Evolutionary conservation across 2,329 filamentous ascomycete genomes (phyloP), one percentile per base, ranked within the genome.

Genomic region (Claviceps sorghi): DNA sequence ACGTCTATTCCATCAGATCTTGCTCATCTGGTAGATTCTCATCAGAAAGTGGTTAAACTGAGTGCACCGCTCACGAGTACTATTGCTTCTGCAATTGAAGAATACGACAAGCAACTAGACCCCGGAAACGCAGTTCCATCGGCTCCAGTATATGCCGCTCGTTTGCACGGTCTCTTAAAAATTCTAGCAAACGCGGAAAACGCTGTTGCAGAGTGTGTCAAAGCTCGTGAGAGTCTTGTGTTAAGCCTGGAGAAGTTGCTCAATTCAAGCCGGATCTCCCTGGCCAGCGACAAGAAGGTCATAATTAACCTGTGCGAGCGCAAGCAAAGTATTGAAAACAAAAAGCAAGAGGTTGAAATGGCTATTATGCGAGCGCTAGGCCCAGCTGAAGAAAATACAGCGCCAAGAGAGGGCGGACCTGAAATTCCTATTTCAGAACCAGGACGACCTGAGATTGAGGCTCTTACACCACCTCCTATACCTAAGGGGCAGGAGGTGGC

Each of bases 131-230:
- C 79, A 1, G 72, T 84, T 1, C 88, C 91, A 0, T 85, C 88
- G 0, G 84, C 90, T 0, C 90, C 93, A 1, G 90, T 98, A 21
- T 88, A 95, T 63, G 93, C 93, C 2, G 91, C 91, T 15, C 84
- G 88, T 30, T 78, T 98, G 9, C 90, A 87, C 58, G 86, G 88
- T 2, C 75, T 98, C n/a, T 77, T 97, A 51, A 96, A 93, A 71
- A 86, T 83, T 7, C 77, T 98, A 19, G 88, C 88, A 21, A 87
- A 80, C 57, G 93, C 93, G 3, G 90, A 98, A 67, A 87, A 82
- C 52, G 89, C 91, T 0, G 86, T 97, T 1, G 83, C 86, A 2
- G 88, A 95, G 61, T 88, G 86, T 58, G 88, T 98, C 64, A 90
- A 91, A 64, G 88, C 89, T 2, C 83, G 93, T 15, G 79, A 81